Percentiles rank a stretch among this genome's conserved stretches.
These are phyloP conservation scores for Onygenales sp. DNA, from an alignment of 2,329 filamentous ascomycete genomes.

Conservation along the genomic window DNA sequence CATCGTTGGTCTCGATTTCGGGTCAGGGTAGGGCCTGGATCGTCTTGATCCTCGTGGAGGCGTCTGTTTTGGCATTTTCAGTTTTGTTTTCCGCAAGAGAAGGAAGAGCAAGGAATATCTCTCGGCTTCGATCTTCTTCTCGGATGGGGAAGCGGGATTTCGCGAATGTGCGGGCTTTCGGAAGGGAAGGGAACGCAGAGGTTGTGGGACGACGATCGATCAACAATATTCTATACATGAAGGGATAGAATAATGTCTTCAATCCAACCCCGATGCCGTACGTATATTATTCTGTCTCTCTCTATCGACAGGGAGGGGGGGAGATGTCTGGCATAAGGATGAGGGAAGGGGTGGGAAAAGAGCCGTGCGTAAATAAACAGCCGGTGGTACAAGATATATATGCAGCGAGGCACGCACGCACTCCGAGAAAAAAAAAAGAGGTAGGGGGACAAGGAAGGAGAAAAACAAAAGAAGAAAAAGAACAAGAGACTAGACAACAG, in stretches of 20 bases:
- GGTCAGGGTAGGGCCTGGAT: slow-evolving; percentile 9
- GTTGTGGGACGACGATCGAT: background rate
- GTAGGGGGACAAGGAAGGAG: background rate
- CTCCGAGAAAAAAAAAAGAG: background rate
- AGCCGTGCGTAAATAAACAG: background rate
- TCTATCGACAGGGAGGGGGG: background rate
- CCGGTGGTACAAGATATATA: slow-evolving; percentile 1
- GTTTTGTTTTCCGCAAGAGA: background rate
- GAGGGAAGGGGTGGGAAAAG: background rate
- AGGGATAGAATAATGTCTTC: background rate
- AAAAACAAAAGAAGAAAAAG: background rate
- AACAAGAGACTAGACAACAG: background rate
- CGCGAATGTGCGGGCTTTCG: background rate
- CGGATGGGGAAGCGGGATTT: background rate
- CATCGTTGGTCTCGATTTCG: background rate
- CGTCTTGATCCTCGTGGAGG: slow-evolving; percentile 7
- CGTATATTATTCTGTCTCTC: background rate
- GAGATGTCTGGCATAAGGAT: background rate
- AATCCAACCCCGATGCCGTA: background rate
- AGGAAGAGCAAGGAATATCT: background rate
- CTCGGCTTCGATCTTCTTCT: background rate
- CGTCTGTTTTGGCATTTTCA: slow-evolving; percentile 15
- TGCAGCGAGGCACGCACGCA: background rate
- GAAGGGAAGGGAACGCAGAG: background rate
- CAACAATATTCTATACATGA: slow-evolving; percentile 2